Percentiles rank a stretch among this genome's conserved stretches.
These are phyloP conservation scores for Leucosporidium creatinivorum DNA, from an alignment of 768 basidiomycete species.

Conservation along the genomic window DNA sequence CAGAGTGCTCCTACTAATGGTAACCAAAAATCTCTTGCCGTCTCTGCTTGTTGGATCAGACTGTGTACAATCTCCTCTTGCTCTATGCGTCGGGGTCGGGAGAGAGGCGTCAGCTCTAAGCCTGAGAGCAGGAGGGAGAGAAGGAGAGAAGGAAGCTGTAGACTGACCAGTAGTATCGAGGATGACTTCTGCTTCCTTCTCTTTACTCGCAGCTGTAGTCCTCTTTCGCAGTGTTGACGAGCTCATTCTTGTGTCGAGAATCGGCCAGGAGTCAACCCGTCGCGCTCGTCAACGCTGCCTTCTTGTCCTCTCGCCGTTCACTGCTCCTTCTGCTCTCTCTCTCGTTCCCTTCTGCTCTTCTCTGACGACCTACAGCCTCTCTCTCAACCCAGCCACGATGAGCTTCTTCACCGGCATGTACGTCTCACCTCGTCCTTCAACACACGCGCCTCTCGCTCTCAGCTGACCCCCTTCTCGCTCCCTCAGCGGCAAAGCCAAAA, in stretches of 20 bases:
- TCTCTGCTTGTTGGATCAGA: background rate
- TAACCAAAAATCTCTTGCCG: background rate
- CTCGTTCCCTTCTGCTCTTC: background rate
- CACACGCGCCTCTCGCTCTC: background rate
- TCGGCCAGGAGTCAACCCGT: too few relatives aligned
- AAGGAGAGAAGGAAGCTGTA: too few relatives aligned
- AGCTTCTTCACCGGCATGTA: conserved; percentile 26
- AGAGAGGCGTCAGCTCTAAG: background rate
- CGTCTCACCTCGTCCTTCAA: background rate
- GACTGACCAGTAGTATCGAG: too few relatives aligned
- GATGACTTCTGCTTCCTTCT: too few relatives aligned
- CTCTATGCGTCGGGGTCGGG: too few relatives aligned
- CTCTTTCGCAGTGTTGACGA: too few relatives aligned
- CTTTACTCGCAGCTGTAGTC: too few relatives aligned
- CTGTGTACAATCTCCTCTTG: conserved; percentile 3
- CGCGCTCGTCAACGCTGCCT: too few relatives aligned
- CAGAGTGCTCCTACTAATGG: background rate
- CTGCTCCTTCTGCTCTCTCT: background rate
- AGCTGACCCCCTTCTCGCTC: background rate
- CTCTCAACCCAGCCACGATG: too few relatives aligned
- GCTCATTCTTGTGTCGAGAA: too few relatives aligned
- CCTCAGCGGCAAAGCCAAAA: conserved; percentile 74
- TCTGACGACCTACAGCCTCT: too few relatives aligned
- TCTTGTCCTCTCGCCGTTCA: background rate
- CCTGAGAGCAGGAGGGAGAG: background rate